Percentiles rank a stretch among this genome's conserved stretches.
These are phyloP conservation scores for Aspergillus aculeatus DNA, from an alignment of 2,329 filamentous ascomycete species.

Conservation along the genomic window DNA sequence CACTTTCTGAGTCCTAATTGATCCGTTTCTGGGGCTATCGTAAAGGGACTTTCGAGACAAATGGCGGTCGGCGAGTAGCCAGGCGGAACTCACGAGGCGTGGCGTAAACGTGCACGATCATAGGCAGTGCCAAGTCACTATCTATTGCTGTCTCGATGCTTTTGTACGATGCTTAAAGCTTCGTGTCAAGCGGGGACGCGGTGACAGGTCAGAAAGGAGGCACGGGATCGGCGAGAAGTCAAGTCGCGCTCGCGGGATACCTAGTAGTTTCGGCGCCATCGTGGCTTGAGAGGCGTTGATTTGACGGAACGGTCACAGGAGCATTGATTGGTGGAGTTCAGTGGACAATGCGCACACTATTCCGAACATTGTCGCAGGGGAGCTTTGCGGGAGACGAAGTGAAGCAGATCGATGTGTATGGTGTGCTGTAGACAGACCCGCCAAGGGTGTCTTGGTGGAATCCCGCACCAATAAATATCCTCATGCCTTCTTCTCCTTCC, in stretches of 20 bases:
- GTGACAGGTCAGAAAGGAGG: not conserved
- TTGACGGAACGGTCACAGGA: not conserved
- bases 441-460: not conserved
- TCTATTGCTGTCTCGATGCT: not conserved
- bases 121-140: no score
- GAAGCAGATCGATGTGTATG: no score
- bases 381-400: no score
- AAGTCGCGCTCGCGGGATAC: no score
- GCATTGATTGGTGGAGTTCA: not conserved
- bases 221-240: not conserved
- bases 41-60: not conserved
- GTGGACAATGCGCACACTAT: no score
- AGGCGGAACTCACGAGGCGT: no score
- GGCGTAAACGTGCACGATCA: no score
- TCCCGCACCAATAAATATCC: not conserved
- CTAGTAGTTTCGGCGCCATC: not conserved
- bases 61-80: not conserved
- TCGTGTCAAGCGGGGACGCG: not conserved
- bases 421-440: no score
- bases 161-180: not conserved
- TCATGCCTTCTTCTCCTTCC: not conserved
- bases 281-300: not conserved
- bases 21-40: not conserved
- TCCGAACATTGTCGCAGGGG: no score
- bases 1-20: slow-evolving; percentile 41